Evolutionary conservation across 768 basidiomycete genomes (phyloP).

Genomic region (Psilocybe subaeruginosa): DNA sequence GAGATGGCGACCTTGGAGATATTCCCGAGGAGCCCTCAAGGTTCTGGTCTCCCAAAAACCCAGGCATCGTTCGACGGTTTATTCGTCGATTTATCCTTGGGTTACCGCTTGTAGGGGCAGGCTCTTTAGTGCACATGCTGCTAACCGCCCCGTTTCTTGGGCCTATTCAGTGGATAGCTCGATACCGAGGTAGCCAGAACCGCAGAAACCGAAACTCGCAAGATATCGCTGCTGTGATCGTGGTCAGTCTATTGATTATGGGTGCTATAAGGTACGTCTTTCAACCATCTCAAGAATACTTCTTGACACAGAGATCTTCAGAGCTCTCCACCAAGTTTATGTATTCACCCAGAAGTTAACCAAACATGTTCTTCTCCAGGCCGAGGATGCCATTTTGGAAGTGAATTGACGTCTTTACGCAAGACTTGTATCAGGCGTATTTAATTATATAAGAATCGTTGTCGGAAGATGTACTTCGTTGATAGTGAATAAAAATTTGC

Average conservation of each 20-base stretch:
- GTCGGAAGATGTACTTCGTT: slow-evolving; percentile 3
- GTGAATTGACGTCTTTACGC: slow-evolving; percentile 42
- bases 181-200: slow-evolving; percentile 59
- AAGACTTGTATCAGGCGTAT: slow-evolving; percentile 2
- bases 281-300: background rate
- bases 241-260: slow-evolving; percentile 59
- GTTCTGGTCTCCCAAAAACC: slow-evolving; percentile 19
- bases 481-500: slow-evolving; percentile 8
- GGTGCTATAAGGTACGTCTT: slow-evolving; percentile 60
- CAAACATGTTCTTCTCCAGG: slow-evolving; percentile 64
- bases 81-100: slow-evolving; percentile 76
- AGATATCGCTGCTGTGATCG: slow-evolving; percentile 68
- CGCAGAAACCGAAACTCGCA: slow-evolving; percentile 59
- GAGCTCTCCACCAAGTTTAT: slow-evolving; percentile 76
- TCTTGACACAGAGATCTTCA: slow-evolving; percentile 30
- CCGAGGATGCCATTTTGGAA: slow-evolving; percentile 82
- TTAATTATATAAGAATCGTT: background rate
- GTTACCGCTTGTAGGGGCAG: slow-evolving; percentile 76
- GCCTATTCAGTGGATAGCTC: slow-evolving; percentile 72
- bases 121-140: slow-evolving; percentile 75
- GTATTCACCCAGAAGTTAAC: slow-evolving; percentile 59
- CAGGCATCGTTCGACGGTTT: slow-evolving; percentile 55
- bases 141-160: slow-evolving; percentile 63
- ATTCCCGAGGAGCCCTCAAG: slow-evolving; percentile 36
- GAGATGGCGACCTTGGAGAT: slow-evolving; percentile 52